Percentiles rank a stretch among this genome's conserved stretches.
Conservation (phyloP, 208 protist genomes). For the Leishmania arabica region DNA sequence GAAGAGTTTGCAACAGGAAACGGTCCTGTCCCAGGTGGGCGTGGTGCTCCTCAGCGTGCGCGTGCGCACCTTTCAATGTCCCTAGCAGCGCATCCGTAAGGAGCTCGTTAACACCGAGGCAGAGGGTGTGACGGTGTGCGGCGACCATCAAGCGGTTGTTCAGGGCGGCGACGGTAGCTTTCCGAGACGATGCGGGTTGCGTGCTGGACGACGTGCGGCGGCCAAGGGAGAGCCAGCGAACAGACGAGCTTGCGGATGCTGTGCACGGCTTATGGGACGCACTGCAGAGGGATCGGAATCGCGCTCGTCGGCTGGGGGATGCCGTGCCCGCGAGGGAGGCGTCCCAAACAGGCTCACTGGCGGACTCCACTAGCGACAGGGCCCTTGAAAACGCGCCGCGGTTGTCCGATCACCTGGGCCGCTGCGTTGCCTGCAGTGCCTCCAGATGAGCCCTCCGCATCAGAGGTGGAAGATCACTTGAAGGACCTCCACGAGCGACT, state of each 20-base stretch:
- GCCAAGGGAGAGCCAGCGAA: slow-evolving; percentile 1
- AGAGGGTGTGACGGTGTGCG: slow-evolving; percentile 11
- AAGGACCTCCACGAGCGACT: neutral
- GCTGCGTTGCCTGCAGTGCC: neutral
- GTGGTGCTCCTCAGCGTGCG: slow-evolving; percentile 16
- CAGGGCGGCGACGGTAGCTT: neutral
- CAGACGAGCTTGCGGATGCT: slow-evolving; percentile 24
- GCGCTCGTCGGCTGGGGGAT: neutral
- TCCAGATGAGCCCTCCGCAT: neutral
- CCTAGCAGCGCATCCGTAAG: slow-evolving; percentile 8
- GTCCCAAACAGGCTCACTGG: neutral
- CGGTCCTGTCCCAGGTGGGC: slow-evolving; percentile 8
- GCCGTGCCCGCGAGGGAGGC: neutral
- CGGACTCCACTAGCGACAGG: neutral
- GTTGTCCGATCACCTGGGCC: neutral
- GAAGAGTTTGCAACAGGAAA: slow-evolving; percentile 11
- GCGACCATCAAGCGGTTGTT: slow-evolving; percentile 1
- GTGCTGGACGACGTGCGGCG: slow-evolving; percentile 16
- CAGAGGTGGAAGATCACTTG: neutral
- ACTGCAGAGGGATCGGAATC: slow-evolving; percentile 12
- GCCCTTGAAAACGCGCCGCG: neutral
- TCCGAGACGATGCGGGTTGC: neutral
- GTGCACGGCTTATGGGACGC: slow-evolving; percentile 1
- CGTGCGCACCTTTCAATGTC: slow-evolving; percentile 13
- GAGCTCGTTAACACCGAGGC: slow-evolving; percentile 15